Conservation (phyloP, 2,329 filamentous ascomycete species). For the Pyrenophora tritici-repentis region DNA sequence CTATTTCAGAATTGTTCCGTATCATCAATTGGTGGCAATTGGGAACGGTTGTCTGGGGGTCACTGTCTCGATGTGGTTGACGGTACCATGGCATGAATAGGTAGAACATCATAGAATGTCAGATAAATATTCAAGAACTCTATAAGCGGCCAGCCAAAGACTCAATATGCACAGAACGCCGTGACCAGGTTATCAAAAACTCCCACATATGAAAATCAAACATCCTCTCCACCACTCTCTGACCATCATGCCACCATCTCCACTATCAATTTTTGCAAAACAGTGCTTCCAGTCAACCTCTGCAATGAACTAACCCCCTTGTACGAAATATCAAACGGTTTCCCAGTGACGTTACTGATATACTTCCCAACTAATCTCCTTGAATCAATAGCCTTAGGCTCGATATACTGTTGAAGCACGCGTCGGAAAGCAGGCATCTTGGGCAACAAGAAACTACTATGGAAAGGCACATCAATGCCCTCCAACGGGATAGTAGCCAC, state of each 20-base stretch:
- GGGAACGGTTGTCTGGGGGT: no score
- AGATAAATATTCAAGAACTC: no score
- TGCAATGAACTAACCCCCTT: background rate
- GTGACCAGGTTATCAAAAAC: no score
- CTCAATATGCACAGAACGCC: no score
- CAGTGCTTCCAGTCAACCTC: constrained; percentile 15
- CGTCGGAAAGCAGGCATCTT: constrained; percentile 26
- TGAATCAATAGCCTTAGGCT: constrained; percentile 12
- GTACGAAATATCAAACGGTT: constrained; percentile 18
- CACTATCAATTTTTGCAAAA: constrained; percentile 12
- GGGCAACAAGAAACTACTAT: constrained; percentile 31
- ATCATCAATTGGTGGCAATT: no score
- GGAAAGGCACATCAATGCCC: constrained; percentile 44
- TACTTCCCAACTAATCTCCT: constrained; percentile 21
- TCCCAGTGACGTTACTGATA: constrained; percentile 26
- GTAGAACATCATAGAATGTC: no score
- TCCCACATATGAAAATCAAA: no score
- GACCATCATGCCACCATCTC: constrained; percentile 3
- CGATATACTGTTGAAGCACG: constrained; percentile 24
- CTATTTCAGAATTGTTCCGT: no score
- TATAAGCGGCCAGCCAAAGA: no score
- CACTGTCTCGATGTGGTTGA: no score
- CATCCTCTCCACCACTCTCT: no score
- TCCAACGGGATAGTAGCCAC: constrained; percentile 37
- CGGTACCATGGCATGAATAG: no score